A percentile compares a stretch with the other conserved stretches of the same genome.
These are phyloP conservation scores for Conticribra weissflogii DNA, from an alignment of 108 stramenopile species.

Conservation along the genomic window DNA sequence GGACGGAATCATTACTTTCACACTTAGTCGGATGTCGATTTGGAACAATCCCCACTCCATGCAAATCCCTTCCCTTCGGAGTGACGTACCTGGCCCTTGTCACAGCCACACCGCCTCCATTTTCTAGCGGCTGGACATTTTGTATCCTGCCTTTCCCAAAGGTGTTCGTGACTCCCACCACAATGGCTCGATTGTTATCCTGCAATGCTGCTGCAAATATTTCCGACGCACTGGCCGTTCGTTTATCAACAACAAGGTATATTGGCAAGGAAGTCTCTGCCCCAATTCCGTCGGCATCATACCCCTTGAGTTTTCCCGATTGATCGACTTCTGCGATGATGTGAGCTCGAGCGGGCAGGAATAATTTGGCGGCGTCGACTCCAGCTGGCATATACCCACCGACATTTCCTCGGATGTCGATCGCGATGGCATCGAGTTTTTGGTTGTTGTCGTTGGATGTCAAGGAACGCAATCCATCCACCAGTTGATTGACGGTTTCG, in stretches of 20 bases:
- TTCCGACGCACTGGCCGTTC: constrained; percentile 68
- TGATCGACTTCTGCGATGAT: constrained; percentile 59
- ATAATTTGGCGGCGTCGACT: constrained; percentile 61
- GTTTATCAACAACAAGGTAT: constrained; percentile 54
- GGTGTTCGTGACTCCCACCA: constrained; percentile 64
- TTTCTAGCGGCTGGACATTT: constrained; percentile 69
- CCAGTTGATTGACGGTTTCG: constrained; percentile 47
- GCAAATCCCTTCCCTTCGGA: constrained; percentile 74
- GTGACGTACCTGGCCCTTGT: constrained; percentile 87
- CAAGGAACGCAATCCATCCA: constrained; percentile 37
- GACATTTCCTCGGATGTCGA: constrained; percentile 65
- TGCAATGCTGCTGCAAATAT: constrained; percentile 81
- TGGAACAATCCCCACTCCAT: constrained; percentile 78
- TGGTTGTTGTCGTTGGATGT: too few relatives aligned
- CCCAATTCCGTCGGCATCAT: constrained; percentile 61
- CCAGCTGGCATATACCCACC: constrained; percentile 72
- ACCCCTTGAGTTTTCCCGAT: constrained; percentile 44
- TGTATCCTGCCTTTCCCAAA: constrained; percentile 90
- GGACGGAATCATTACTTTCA: too few relatives aligned
- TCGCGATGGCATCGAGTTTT: constrained; percentile 39
- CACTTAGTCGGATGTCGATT: too few relatives aligned
- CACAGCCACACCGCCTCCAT: constrained; percentile 76
- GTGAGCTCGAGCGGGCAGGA: constrained; percentile 46
- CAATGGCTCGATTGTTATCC: constrained; percentile 74
- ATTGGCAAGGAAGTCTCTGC: constrained; percentile 45